These are phyloP conservation scores for Penicilliopsis zonata DNA, from an alignment of 495 filamentous ascomycete species.

Conservation along the genomic window DNA sequence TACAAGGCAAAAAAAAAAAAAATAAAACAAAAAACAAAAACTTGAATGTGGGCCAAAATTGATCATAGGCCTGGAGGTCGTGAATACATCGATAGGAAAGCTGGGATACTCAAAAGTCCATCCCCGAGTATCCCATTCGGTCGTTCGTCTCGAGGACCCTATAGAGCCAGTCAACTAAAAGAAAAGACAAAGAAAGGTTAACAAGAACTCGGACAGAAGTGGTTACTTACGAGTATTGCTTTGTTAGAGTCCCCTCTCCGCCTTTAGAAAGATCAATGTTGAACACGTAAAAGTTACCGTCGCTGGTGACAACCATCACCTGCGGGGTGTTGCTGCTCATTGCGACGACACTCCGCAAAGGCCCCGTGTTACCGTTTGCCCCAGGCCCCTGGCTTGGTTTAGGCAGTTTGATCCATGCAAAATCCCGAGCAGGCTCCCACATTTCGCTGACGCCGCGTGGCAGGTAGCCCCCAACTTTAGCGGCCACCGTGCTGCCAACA, in stretches of 20 bases:
- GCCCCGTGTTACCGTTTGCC: conserved; percentile 25
- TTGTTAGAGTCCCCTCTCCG: conserved; percentile 83
- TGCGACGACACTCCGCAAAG: conserved; percentile 77
- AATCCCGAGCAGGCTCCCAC: conserved; percentile 92
- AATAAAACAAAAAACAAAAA: no score
- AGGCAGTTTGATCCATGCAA: conserved; percentile 93
- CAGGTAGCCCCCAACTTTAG: conserved; percentile 80
- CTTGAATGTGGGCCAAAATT: no score
- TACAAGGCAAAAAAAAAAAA: conserved; percentile 1
- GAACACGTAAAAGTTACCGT: conserved; percentile 89
- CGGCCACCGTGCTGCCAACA: conserved; percentile 80
- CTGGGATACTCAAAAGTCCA: conserved; percentile 28
- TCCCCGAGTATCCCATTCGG: conserved; percentile 32
- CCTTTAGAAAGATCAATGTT: conserved; percentile 91
- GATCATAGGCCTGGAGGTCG: no score
- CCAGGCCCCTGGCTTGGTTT: conserved; percentile 33
- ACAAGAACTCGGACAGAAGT: conserved; percentile 1
- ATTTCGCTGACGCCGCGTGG: conserved; percentile 89
- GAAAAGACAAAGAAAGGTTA: no score
- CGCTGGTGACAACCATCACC: conserved; percentile 95
- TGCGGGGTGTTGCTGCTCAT: conserved; percentile 89
- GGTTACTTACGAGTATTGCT: conserved; percentile 70
- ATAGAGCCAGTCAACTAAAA: no score
- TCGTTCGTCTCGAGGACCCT: conserved; percentile 43
- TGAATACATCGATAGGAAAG: no score